Evolutionary conservation across 2,329 filamentous ascomycete genomes (phyloP).

Genomic region (Cytospora piceicola): DNA sequence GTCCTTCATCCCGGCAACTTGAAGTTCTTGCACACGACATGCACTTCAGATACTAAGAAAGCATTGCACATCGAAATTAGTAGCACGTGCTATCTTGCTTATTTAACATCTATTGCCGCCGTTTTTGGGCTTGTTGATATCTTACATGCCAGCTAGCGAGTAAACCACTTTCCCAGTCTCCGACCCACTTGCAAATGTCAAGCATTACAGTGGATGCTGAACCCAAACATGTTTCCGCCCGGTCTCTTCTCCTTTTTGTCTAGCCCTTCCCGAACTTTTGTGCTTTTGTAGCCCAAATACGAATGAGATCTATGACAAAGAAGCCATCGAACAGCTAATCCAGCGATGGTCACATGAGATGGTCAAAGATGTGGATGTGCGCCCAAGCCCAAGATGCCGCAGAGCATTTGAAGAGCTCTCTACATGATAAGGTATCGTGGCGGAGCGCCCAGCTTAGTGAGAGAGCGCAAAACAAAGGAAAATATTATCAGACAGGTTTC

Average conservation of each 20-base stretch:
- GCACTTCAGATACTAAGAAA: not conserved
- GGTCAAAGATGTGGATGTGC: not conserved
- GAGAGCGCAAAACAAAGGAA: not conserved
- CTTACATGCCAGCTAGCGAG: not conserved
- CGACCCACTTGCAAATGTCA: not conserved
- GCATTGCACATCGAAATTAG: not conserved
- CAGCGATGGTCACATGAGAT: not conserved
- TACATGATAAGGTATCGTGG: not conserved
- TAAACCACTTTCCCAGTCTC: not conserved
- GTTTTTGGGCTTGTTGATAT: not conserved
- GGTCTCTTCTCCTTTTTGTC: slow-evolving; percentile 15
- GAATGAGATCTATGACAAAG: not conserved
- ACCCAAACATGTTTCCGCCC: slow-evolving; percentile 9
- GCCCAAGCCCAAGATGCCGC: not conserved
- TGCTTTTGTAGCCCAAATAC: not conserved
- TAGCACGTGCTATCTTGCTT: not conserved
- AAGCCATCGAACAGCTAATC: not conserved
- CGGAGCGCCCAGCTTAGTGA: not conserved
- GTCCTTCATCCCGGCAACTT: too few species aligned
- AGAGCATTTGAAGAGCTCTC: not conserved
- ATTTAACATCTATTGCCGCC: not conserved
- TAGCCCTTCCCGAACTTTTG: slow-evolving; percentile 16
- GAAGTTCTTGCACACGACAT: too few species aligned
- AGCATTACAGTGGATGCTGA: not conserved
- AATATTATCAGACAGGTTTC: not conserved